phyloP scores from a whole-genome alignment of 1,139 yeast species.

The Diutina catenulata region DNA sequence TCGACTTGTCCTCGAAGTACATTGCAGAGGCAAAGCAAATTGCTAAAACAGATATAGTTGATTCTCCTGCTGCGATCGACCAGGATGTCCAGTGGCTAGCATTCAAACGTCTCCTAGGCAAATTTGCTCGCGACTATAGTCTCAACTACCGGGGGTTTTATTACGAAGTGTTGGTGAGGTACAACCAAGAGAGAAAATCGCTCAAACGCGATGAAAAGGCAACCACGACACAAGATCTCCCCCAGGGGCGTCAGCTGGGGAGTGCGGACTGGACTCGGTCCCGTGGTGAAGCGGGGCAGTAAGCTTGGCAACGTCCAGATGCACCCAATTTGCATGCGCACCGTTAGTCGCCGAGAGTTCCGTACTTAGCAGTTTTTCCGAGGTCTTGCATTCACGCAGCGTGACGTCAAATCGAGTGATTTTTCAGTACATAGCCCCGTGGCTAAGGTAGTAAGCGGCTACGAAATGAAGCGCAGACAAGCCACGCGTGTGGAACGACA shows the following conservation, averaged over 20 bases:
- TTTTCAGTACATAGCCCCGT: too few species aligned
- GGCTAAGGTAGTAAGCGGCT: too few species aligned
- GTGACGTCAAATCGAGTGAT: too few species aligned
- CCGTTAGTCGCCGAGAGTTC: too few species aligned
- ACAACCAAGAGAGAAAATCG: conserved; percentile 13
- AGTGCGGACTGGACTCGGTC: conserved; percentile 57
- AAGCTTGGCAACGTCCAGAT: too few species aligned
- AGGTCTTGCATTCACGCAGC: too few species aligned
- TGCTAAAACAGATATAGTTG: conserved; percentile 32
- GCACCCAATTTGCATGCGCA: too few species aligned
- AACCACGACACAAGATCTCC: conserved; percentile 11
- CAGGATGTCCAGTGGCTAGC: conserved; percentile 18
- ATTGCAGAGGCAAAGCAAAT: conserved; percentile 41
- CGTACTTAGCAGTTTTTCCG: too few species aligned
- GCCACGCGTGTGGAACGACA: too few species aligned
- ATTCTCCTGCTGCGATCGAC: conserved; percentile 27
- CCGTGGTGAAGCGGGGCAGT: conserved; percentile 49
- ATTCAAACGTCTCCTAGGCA: conserved; percentile 7
- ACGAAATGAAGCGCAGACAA: too few species aligned
- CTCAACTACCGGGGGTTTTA: conserved; percentile 14
- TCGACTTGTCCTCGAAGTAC: conserved; percentile 64
- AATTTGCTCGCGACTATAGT: conserved; percentile 12
- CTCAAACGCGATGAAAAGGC: conserved; percentile 7
- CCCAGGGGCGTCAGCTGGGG: conserved; percentile 61
- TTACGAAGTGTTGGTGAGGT: conserved; percentile 16